Evolutionary conservation across 805 yeast species (phyloP).

Genomic region (Barnettozyma sucrosica): DNA sequence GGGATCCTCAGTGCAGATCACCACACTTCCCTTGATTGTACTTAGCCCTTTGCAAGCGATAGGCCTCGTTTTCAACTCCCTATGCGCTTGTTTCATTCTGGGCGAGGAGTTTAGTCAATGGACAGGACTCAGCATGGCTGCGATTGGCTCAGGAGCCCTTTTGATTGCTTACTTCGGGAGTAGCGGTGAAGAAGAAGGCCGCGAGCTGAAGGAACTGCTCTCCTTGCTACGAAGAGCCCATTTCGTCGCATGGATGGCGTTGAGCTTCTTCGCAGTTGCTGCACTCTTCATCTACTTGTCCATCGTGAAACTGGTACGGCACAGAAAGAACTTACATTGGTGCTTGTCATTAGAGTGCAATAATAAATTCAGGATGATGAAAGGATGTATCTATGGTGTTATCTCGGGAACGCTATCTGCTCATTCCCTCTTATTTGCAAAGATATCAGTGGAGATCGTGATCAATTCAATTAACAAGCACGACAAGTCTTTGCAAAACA

Average conservation of each 20-base stretch:
- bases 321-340: background rate
- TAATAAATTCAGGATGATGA: slow-evolving; percentile 27
- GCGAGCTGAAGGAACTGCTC: slow-evolving; percentile 41
- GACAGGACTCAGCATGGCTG: slow-evolving; percentile 57
- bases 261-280: slow-evolving; percentile 30
- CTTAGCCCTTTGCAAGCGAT: slow-evolving; percentile 80
- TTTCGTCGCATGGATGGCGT: slow-evolving; percentile 54
- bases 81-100: slow-evolving; percentile 62
- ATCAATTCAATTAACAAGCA: slow-evolving; percentile 36
- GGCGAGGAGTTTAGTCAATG: slow-evolving; percentile 58
- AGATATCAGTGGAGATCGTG: slow-evolving; percentile 68
- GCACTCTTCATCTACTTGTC: slow-evolving; percentile 28
- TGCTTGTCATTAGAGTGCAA: background rate
- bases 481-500: slow-evolving; percentile 34
- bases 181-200: slow-evolving; percentile 41
- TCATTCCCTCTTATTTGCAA: slow-evolving; percentile 81
- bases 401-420: slow-evolving; percentile 77
- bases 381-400: slow-evolving; percentile 62
- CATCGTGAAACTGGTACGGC: slow-evolving; percentile 10
- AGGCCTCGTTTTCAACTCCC: slow-evolving; percentile 81
- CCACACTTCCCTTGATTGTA: slow-evolving; percentile 75
- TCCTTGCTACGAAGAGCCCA: slow-evolving; percentile 35
- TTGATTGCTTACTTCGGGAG: slow-evolving; percentile 71
- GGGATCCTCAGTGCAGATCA: slow-evolving; percentile 78
- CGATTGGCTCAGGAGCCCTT: slow-evolving; percentile 70